A percentile compares a stretch with the other conserved stretches of the same genome.
These are phyloP conservation scores for Penicillium simplicissimum DNA, from an alignment of 495 filamentous ascomycete genomes.

Conservation along the genomic window DNA sequence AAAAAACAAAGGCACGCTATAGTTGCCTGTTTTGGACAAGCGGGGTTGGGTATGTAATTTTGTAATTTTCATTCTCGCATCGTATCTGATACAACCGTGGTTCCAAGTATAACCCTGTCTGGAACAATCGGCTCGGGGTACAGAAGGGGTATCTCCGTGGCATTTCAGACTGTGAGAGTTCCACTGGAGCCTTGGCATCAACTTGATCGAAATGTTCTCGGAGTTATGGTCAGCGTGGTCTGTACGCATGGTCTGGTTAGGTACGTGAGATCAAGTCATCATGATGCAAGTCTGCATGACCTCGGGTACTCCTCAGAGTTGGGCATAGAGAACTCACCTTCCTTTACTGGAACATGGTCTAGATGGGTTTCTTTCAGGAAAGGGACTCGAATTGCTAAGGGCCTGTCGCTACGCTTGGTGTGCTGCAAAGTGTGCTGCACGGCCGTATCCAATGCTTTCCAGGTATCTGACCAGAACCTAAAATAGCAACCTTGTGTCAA, in stretches of 20 bases:
- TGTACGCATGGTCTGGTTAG: neutral
- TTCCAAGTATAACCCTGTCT: neutral
- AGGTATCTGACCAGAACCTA: neutral
- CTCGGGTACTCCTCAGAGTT: neutral
- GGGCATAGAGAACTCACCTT: neutral
- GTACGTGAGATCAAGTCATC: neutral
- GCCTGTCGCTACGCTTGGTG: neutral
- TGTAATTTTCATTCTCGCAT: conserved; percentile 18
- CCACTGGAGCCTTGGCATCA: neutral
- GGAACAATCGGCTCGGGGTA: neutral
- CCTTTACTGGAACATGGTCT: neutral
- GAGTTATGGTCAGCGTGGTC: neutral
- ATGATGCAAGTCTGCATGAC: neutral
- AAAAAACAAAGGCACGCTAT: conserved; percentile 1
- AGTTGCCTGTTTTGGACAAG: conserved; percentile 3
- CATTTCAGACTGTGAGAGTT: neutral
- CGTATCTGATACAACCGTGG: conserved; percentile 5
- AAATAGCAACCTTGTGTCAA: neutral
- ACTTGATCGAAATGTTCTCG: neutral
- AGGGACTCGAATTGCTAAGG: neutral
- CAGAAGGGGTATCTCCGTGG: neutral
- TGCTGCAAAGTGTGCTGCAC: neutral
- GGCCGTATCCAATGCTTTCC: neutral
- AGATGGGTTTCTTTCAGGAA: neutral
- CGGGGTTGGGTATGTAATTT: conserved; percentile 6